Evolutionary conservation across 108 stramenopile genomes (phyloP), one percentile per base, ranked within the genome.

Genomic region (Cyclotella sp.): DNA sequence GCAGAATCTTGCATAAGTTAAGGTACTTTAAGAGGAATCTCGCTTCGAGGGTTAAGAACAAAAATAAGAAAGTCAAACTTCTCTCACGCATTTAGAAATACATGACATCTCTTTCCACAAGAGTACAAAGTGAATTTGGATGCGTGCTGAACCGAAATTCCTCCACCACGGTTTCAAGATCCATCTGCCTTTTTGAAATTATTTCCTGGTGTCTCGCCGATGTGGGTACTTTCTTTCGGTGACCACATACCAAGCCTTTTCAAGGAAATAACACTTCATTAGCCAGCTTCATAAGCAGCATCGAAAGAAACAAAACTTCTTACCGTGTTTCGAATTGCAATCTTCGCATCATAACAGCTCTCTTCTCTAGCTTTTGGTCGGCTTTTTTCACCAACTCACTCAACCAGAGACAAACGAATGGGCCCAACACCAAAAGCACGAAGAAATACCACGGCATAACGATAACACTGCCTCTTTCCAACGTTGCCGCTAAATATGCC

Each of bases 291-390:
- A 40, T 47, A 55, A 0, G 26, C 52, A 70, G 21, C 9, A 8
- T 3, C 6, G 21, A 40, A 13, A 34, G 34, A 21, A 27, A 45
- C 34, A 24, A 34, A 5, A 66, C 63, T 22, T 75, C 87, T 61
- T 83, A 79, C 74, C 85, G 79, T 57, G 95, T 95, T 58, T 95
- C 95, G 68, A 95, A 95, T 60, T 93, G 90, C 46, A 96, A 78
- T 15, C 95, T 85, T 24, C 95, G 81, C 69, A 96, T 81, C 84
- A 89, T 93, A 28, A 82, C 93, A 30, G 89, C 92, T 39, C 94
- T 77, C 46, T 85, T 82, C 42, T 90, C 87, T 29, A 81, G 51
- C 45, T 77, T 71, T 42, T 66, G 68, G 39, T 94, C 90, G 15
- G 58, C 70, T 44, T 71, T 73, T 73, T 93, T 93, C 45, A 94